These are phyloP conservation scores for Aspergillus floridensis DNA, from an alignment of 2,329 filamentous ascomycete genomes.

Conservation along the genomic window DNA sequence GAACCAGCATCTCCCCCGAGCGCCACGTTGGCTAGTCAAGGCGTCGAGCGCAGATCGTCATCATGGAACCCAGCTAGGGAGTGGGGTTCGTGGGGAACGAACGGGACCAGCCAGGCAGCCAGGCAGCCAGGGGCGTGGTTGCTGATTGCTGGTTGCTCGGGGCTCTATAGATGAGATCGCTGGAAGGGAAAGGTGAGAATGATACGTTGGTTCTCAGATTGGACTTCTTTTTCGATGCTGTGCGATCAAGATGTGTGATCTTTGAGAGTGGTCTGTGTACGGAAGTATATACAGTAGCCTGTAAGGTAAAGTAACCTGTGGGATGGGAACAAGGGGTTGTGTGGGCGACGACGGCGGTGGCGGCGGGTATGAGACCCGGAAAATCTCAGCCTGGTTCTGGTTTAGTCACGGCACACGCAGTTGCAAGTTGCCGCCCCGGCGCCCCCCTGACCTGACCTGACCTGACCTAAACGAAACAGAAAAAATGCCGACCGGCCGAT, in stretches of 20 bases:
- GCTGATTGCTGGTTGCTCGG: neutral
- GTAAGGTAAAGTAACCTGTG: neutral
- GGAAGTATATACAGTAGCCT: neutral
- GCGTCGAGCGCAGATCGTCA: slow-evolving; percentile 21
- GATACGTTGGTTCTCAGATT: neutral
- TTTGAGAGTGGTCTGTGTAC: neutral
- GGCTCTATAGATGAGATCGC: neutral
- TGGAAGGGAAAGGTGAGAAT: neutral
- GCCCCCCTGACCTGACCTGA: too few relatives aligned
- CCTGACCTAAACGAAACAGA: too few relatives aligned
- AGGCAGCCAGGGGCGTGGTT: slow-evolving; percentile 8
- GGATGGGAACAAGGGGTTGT: neutral
- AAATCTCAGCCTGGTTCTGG: neutral
- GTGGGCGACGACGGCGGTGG: too few relatives aligned
- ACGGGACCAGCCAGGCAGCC: slow-evolving; percentile 20
- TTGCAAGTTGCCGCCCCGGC: neutral
- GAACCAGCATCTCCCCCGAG: slow-evolving; percentile 4
- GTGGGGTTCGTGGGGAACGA: slow-evolving; percentile 18
- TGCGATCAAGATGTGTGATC: neutral
- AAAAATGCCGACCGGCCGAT: slow-evolving; percentile 5
- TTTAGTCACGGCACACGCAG: neutral
- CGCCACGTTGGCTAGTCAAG: slow-evolving; percentile 17
- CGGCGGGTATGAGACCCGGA: neutral
- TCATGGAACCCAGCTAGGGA: slow-evolving; percentile 12
- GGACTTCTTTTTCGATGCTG: neutral